A percentile compares a stretch with the other conserved stretches of the same genome.
Conservation (phyloP, 805 yeast species). For the Sporopachydermia quercuum region DNA sequence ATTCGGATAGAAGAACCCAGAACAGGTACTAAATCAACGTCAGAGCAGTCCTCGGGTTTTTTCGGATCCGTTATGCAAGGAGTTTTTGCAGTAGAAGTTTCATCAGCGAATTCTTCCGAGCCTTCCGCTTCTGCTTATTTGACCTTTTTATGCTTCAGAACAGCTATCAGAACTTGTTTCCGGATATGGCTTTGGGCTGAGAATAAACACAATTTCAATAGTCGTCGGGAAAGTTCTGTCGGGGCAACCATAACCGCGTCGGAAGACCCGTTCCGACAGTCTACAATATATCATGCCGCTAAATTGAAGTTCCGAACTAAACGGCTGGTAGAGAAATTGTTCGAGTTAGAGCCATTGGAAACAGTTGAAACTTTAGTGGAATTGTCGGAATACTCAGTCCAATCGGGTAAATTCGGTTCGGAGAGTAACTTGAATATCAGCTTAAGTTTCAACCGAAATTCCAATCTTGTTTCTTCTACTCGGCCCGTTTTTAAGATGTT, state of each 20-base stretch:
- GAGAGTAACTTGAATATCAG: too few species aligned
- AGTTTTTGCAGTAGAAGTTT: constrained; percentile 61
- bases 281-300: constrained; percentile 33
- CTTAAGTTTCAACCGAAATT: too few species aligned
- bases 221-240: constrained; percentile 5
- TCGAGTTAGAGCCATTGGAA: constrained; percentile 56
- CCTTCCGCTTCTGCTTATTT: constrained; percentile 17
- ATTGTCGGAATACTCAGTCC: constrained; percentile 14
- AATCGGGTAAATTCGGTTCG: too few species aligned
- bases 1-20: constrained; percentile 10
- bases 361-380: constrained; percentile 50
- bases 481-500: constrained; percentile 39
- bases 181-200: constrained; percentile 65
- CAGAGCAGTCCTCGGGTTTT: constrained; percentile 8
- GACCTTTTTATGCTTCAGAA: constrained; percentile 45
- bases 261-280: constrained; percentile 9
- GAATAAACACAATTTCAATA: constrained; percentile 11
- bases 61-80: constrained; percentile 58
- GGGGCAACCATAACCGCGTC: not conserved
- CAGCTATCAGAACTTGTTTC: constrained; percentile 38
- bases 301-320: constrained; percentile 58
- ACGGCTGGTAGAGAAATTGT: constrained; percentile 46
- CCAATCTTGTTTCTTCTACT: constrained; percentile 8
- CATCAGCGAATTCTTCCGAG: constrained; percentile 19
- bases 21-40: constrained; percentile 8